A percentile compares a stretch with the other conserved stretches of the same genome.
Evolutionary conservation across 2,329 filamentous ascomycete species (phyloP).

Genomic region (Claviceps sp.): DNA sequence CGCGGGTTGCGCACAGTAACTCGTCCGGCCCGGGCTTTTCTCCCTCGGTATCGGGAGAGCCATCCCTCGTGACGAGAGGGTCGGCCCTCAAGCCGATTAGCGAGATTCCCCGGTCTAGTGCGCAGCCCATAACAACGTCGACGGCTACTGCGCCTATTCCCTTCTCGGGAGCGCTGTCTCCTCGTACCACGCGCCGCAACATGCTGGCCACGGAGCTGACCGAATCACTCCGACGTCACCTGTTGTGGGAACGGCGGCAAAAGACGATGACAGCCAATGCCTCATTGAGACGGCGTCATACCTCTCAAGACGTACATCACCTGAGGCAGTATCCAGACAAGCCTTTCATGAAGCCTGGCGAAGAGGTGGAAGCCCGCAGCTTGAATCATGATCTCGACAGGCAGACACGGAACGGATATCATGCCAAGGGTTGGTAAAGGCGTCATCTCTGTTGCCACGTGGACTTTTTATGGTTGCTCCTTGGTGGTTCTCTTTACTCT

Average conservation of each 20-base stretch:
- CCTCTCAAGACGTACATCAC: conserved; percentile 80
- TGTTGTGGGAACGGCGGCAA: conserved; percentile 91
- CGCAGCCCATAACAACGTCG: conserved; percentile 67
- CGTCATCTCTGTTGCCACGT: conserved; percentile 1
- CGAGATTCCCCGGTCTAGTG: conserved; percentile 51
- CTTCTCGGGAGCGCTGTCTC: conserved; percentile 69
- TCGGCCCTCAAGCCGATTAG: conserved; percentile 39
- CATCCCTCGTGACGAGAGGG: conserved; percentile 51
- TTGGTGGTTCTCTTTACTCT: too few species aligned
- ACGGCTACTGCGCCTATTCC: conserved; percentile 48
- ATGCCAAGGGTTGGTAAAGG: conserved; percentile 29
- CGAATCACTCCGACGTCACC: conserved; percentile 78
- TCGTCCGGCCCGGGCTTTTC: conserved; percentile 32
- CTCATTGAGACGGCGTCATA: conserved; percentile 79
- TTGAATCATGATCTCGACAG: conserved; percentile 80
- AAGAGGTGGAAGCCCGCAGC: conserved; percentile 53
- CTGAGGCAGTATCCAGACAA: conserved; percentile 68
- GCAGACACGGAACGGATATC: conserved; percentile 45
- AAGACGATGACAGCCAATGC: conserved; percentile 82
- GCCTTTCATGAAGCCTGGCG: conserved; percentile 43
- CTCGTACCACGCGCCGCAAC: conserved; percentile 80
- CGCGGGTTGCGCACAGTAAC: conserved; percentile 33
- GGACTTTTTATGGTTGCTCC: too few species aligned
- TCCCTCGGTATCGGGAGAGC: conserved; percentile 47
- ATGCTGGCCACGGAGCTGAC: conserved; percentile 94